phyloP scores from a whole-genome alignment of 2,329 filamentous ascomycete species.

The Botryosphaeria dothidea region DNA sequence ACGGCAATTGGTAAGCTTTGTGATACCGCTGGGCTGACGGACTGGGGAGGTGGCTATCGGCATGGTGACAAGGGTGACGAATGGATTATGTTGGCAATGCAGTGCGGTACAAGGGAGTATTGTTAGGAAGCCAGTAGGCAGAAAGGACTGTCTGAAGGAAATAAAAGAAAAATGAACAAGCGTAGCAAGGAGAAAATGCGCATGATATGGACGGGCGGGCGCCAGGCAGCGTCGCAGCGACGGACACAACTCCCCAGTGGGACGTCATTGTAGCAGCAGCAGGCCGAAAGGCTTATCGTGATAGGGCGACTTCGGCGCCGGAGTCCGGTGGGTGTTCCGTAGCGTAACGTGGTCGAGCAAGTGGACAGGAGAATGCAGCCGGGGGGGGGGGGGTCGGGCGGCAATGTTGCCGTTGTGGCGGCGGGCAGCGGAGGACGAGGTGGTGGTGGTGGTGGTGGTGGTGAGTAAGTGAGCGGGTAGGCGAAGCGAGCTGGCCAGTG shows the following conservation, averaged over 20 bases:
- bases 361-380: neutral
- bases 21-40: constrained; percentile 54
- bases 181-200: neutral
- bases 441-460: neutral
- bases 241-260: neutral
- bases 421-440: constrained; percentile 3
- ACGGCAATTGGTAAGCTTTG: constrained; percentile 87
- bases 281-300: neutral
- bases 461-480: constrained; percentile 4
- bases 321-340: neutral
- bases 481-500: neutral
- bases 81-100: neutral
- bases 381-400: neutral
- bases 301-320: constrained; percentile 1
- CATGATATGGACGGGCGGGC: constrained; percentile 1
- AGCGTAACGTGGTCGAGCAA: constrained; percentile 12
- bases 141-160: neutral
- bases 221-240: constrained; percentile 11
- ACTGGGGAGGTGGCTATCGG: constrained; percentile 30
- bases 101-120: neutral
- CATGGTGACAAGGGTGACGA: constrained; percentile 30
- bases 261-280: constrained; percentile 16
- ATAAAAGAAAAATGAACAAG: neutral
- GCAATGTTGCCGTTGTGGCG: constrained; percentile 7
- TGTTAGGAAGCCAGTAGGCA: neutral